Base-by-base conservation (phyloP, 2,329 filamentous ascomycete genomes). In the Colletotrichum siamense region DNA sequence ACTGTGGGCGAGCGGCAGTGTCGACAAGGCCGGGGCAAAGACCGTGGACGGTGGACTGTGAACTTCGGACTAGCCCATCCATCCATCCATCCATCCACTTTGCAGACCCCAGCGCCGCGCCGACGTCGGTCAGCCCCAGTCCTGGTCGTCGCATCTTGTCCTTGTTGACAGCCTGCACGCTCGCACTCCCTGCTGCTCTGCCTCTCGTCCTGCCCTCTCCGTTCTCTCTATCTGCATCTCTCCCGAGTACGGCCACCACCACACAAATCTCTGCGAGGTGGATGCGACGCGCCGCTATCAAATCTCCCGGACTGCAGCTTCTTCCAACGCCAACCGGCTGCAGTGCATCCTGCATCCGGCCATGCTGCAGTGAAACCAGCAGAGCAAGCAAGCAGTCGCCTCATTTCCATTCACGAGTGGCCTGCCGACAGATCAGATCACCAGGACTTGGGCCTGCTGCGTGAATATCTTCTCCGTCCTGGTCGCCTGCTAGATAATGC, bases 71-170 rank as follows among this genome's bases (percentile, higher is more conserved):
- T 44, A 44, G 69, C 39, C 69, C 49, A 28, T 36, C 55, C 39
- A 10, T 44, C 36, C 36, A 39, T 39, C 36, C 36, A 44, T 44
- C 36, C 34, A 75, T 72, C 52, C 62, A 75, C 72, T 30, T 49
- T 65, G 61, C 59, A 74, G 59, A 63, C 26, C 69, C 69, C 63
- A 68, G 39, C 66, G 34, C 30, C 52, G 32, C 73, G 73, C 73
- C 73, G 69, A 75, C 73, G 62, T 75, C 73, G 73, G 73, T 73
- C 63, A 61, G 49, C 69, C 69, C 69, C 69, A 22, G 66, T 69
- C 55, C 32, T 61, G 66, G 66, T 63, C 34, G 62, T 49, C 32
- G 69, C 26, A 63, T 67, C 59, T 63, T 16, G 22, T 59, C 55
- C 28, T 61, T 66, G 52, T 72, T 67, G 69, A 67, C 62, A 72